Conservation (phyloP, 129 eudicot species). For the Silybum marianum region DNA sequence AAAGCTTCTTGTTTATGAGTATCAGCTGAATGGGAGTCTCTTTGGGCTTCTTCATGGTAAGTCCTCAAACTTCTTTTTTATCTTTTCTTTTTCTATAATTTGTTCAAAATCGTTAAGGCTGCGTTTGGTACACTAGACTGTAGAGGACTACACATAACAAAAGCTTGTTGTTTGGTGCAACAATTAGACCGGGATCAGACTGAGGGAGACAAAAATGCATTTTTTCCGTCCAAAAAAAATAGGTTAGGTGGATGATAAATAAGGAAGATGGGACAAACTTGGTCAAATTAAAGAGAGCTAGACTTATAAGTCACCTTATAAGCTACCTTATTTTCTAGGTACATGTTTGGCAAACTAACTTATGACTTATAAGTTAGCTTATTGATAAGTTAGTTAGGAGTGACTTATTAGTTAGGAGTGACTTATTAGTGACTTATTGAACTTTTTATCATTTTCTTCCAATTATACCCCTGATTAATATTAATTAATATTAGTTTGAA, state of each 20-base stretch:
- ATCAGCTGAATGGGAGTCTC: constrained; percentile 68
- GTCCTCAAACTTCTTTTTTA: constrained; percentile 1
- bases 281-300: background rate
- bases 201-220: background rate
- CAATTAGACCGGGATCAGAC: background rate
- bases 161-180: background rate
- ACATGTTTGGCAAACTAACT: too few relatives aligned
- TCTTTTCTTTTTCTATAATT: constrained; percentile 10
- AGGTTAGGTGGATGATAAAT: background rate
- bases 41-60: constrained; percentile 74
- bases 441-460: too few relatives aligned
- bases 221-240: background rate
- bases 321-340: too few relatives aligned
- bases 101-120: background rate
- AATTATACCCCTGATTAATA: too few relatives aligned
- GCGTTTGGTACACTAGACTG: background rate
- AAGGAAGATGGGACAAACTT: background rate
- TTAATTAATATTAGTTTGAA: too few relatives aligned
- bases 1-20: constrained; percentile 75
- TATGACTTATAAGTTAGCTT: too few relatives aligned
- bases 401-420: too few relatives aligned
- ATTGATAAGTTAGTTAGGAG: too few relatives aligned
- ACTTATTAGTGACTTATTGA: too few relatives aligned
- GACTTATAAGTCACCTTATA: too few relatives aligned
- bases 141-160: background rate